Conservation (phyloP, 805 yeast genomes). For the Groenewaldozyma tartarivorans region DNA sequence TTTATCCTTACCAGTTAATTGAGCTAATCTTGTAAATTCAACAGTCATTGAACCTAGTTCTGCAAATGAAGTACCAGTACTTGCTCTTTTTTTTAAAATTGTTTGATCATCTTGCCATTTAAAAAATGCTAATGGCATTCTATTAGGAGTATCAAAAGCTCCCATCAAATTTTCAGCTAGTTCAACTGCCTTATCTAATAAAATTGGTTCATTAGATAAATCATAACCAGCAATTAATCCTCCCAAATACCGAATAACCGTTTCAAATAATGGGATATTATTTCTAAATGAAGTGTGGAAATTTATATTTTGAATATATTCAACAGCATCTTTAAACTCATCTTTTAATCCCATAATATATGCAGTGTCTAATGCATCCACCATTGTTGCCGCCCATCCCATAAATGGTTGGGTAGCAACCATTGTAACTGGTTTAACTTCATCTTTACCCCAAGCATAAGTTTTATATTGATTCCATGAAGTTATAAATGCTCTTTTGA, state of each 20-base stretch:
- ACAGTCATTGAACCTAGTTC: constrained; percentile 42
- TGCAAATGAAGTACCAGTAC: constrained; percentile 29
- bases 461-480: constrained; percentile 38
- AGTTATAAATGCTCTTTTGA: constrained; percentile 30
- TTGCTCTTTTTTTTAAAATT: constrained; percentile 21
- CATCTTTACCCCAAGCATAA: constrained; percentile 39
- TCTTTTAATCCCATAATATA: constrained; percentile 35
- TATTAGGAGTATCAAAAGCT: constrained; percentile 51
- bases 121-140: constrained; percentile 41
- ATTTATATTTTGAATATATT: constrained; percentile 30
- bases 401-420: constrained; percentile 31
- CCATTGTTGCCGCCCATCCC: constrained; percentile 44
- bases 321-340: constrained; percentile 33
- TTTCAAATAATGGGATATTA: constrained; percentile 42
- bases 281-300: constrained; percentile 32
- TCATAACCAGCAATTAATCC: constrained; percentile 47
- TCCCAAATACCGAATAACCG: constrained; percentile 43
- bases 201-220: constrained; percentile 31
- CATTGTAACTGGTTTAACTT: constrained; percentile 32
- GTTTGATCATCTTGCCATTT: constrained; percentile 28
- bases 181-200: constrained; percentile 34
- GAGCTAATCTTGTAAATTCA: constrained; percentile 45
- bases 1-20: constrained; percentile 37
- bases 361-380: constrained; percentile 46
- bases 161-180: constrained; percentile 42